phyloP scores from a whole-genome alignment of 148 eudicot genomes.

The Polygonum maritimum region DNA sequence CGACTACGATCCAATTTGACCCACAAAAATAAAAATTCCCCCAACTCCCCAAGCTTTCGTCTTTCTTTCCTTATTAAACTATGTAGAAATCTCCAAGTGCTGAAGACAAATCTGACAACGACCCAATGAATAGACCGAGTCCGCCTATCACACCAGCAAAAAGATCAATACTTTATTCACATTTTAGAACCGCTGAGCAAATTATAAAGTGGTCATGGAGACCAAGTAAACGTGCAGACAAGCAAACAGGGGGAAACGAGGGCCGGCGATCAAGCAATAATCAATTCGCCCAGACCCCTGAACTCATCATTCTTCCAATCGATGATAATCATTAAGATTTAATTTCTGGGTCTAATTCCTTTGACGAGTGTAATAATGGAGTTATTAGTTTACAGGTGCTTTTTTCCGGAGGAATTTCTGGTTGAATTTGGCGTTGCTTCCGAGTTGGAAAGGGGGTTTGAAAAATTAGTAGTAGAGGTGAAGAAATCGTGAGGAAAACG shows the following conservation, averaged over 20 bases:
- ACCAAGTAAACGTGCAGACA: conserved; percentile 2
- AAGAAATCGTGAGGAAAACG: background rate
- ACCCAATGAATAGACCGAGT: background rate
- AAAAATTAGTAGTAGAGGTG: background rate
- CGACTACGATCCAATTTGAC: background rate
- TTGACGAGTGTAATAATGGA: background rate
- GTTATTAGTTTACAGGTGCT: background rate
- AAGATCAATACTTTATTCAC: background rate
- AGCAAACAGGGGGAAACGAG: background rate
- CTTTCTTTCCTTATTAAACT: background rate
- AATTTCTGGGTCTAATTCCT: background rate
- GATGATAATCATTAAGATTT: background rate
- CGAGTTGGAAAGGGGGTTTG: background rate
- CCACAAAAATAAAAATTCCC: background rate
- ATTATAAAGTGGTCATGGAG: background rate
- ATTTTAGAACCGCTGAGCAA: background rate
- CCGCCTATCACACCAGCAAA: background rate
- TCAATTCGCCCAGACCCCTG: background rate
- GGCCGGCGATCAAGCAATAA: conserved; percentile 8
- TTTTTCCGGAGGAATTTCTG: background rate
- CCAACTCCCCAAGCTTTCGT: too few species aligned
- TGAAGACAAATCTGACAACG: background rate
- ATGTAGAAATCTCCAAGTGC: background rate
- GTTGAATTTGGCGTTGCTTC: background rate
- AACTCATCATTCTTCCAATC: background rate